Percentiles rank a stretch among this genome's conserved stretches.
These are phyloP conservation scores for Trypanosoma boissoni DNA, from an alignment of 208 protist genomes.

Conservation along the genomic window DNA sequence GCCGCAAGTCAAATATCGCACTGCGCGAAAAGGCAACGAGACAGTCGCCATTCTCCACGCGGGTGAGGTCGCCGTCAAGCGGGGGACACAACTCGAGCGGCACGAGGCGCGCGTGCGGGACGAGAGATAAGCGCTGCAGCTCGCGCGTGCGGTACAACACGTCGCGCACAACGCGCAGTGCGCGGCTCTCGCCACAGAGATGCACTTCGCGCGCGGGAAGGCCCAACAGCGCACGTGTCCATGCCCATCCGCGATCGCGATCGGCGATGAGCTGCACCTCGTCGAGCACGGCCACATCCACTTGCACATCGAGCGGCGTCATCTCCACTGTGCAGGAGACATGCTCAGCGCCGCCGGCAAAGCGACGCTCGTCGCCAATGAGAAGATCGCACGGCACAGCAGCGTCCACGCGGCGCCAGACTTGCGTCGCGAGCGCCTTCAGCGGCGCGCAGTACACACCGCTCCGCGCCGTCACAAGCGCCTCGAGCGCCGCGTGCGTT, in stretches of 20 bases:
- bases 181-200: slow-evolving; percentile 85
- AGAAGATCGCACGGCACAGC: slow-evolving; percentile 88
- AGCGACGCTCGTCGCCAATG: slow-evolving; percentile 90
- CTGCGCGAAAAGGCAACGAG: slow-evolving; percentile 84
- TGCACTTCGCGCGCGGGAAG: slow-evolving; percentile 89
- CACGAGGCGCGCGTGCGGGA: slow-evolving; percentile 80
- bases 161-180: slow-evolving; percentile 63
- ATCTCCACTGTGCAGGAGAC: slow-evolving; percentile 92
- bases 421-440: slow-evolving; percentile 92
- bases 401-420: slow-evolving; percentile 78
- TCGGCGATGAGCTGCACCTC: slow-evolving; percentile 95
- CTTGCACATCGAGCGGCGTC: slow-evolving; percentile 62
- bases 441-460: slow-evolving; percentile 94
- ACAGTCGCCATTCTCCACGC: slow-evolving; percentile 79
- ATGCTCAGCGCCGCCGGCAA: slow-evolving; percentile 73
- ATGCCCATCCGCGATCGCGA: slow-evolving; percentile 91
- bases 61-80: slow-evolving; percentile 33
- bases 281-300: slow-evolving; percentile 92
- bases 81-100: slow-evolving; percentile 48
- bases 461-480: slow-evolving; percentile 45
- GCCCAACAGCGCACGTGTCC: slow-evolving; percentile 93
- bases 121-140: slow-evolving; percentile 39
- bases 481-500: slow-evolving; percentile 85
- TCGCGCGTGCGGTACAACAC: slow-evolving; percentile 75
- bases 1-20: slow-evolving; percentile 52